Evolutionary conservation across 2,329 filamentous ascomycete genomes (phyloP), one percentile per base, ranked within the genome.

Genomic region (Plenodomus tracheiphilus): DNA sequence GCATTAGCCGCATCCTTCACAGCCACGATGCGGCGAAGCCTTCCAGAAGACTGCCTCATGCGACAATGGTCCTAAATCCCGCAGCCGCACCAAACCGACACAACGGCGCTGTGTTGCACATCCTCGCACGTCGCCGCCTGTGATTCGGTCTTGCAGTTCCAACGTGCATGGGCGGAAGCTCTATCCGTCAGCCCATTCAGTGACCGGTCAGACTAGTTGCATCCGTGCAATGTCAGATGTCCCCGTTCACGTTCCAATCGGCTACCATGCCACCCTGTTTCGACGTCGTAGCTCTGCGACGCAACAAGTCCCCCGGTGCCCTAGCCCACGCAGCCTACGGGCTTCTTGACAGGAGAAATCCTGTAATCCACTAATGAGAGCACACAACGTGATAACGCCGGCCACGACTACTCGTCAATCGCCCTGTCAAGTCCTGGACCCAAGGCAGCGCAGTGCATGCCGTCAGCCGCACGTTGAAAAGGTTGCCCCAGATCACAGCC

Each of bases 331-430:
- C 36, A 47, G 51, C 51, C 55, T 56, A 44, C 55, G 55, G 55
- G 52, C 28, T 15, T 40, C 28, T 47, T 54, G 41, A 53, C 43
- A 50, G 20, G 30, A 48, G 37, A 21, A 16, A 30, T 50, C 40
- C 43, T 39, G 46, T 49, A 43, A 53, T 60, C 44, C 41, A 54
- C 55, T 49, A 58, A 60, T 58, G 9, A 58, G 9, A 46, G n/a
- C 32, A 21, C 36, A 43, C n/a, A 56, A 60, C 55, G 57, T 56
- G 55, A 60, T 56, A 58, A 53, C 39, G 35, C 45, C 51, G 40
- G 43, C 35, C 20, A 44, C 39, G 35, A 28, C 46, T 54, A 59
- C 54, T 59, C 56, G 53, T 54, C 51, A 53, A 58, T 58, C 47
- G 51, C 43, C 48, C 47, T 58, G 50, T 20, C 35, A 11, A 37